These are phyloP conservation scores for Phoma sp. DNA, from an alignment of 2,329 filamentous ascomycete species.

Conservation along the genomic window DNA sequence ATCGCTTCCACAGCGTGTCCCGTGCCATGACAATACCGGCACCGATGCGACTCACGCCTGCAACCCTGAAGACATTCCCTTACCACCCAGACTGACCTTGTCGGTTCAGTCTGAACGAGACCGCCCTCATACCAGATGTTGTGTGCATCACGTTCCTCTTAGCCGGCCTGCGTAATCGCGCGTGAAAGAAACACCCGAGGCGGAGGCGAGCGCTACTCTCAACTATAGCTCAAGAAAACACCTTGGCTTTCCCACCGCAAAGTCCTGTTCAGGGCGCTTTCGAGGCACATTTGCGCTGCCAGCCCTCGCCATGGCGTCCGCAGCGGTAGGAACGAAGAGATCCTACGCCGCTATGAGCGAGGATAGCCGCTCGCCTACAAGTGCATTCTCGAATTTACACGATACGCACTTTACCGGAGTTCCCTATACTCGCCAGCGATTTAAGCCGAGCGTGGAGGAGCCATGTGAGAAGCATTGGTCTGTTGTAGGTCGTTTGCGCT, in stretches of 20 bases:
- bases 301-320: conserved; percentile 33
- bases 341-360: conserved; percentile 34
- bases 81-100: conserved; percentile 3
- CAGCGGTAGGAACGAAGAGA: conserved; percentile 37
- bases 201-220: neutral
- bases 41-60: neutral
- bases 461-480: conserved; percentile 7
- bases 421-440: conserved; percentile 5
- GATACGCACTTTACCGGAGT: conserved; percentile 7
- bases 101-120: neutral
- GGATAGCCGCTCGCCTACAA: conserved; percentile 13
- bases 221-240: neutral
- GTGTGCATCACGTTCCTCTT: conserved; percentile 4
- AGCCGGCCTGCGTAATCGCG: conserved; percentile 10
- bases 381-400: conserved; percentile 6
- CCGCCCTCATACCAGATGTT: neutral
- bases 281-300: neutral
- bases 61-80: neutral
- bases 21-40: conserved; percentile 10
- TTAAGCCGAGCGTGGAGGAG: conserved; percentile 8
- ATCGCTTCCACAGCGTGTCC: conserved; percentile 6
- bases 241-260: neutral
- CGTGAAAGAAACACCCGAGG: conserved; percentile 9
- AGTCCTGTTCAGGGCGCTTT: neutral
- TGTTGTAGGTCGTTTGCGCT: neutral